phyloP scores from a whole-genome alignment of 1,139 yeast species.

The Geotrichum australiense region DNA sequence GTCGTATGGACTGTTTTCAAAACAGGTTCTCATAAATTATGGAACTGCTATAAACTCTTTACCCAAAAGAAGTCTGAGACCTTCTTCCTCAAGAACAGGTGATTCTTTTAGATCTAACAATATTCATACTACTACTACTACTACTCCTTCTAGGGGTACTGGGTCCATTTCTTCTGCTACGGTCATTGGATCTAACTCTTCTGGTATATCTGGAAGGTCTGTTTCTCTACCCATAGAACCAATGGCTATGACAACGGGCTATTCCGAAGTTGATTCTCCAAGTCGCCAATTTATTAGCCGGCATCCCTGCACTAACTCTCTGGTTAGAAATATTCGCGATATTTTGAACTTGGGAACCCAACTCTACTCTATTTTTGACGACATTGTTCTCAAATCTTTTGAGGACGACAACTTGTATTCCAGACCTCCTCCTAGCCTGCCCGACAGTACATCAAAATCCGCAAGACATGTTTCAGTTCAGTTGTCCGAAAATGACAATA shows the following conservation, averaged over 20 bases:
- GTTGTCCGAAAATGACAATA: slow-evolving; percentile 15
- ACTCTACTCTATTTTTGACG: slow-evolving; percentile 46
- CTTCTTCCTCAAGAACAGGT: slow-evolving; percentile 16
- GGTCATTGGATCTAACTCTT: slow-evolving; percentile 7
- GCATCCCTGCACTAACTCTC: slow-evolving; percentile 39
- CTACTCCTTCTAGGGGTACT: not conserved
- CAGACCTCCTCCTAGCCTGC: slow-evolving; percentile 43
- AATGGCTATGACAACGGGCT: slow-evolving; percentile 34
- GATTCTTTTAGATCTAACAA: slow-evolving; percentile 10
- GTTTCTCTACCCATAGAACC: slow-evolving; percentile 35
- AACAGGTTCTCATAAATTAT: slow-evolving; percentile 39
- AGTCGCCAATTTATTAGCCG: slow-evolving; percentile 36
- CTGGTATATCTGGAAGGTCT: slow-evolving; percentile 27
- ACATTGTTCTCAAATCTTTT: slow-evolving; percentile 50
- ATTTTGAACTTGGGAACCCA: slow-evolving; percentile 52
- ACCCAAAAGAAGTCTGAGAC: slow-evolving; percentile 19
- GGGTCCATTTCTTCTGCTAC: slow-evolving; percentile 7
- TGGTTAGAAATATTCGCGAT: slow-evolving; percentile 51
- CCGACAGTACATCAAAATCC: slow-evolving; percentile 38
- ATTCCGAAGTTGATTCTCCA: slow-evolving; percentile 33
- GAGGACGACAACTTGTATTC: slow-evolving; percentile 31
- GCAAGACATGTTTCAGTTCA: slow-evolving; percentile 33
- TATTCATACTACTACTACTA: slow-evolving; percentile 2
- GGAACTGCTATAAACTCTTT: slow-evolving; percentile 16
- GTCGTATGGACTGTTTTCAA: slow-evolving; percentile 49